These are phyloP conservation scores for Cyberlindnera xylosilytica DNA, from an alignment of 805 yeast species.

Conservation along the genomic window DNA sequence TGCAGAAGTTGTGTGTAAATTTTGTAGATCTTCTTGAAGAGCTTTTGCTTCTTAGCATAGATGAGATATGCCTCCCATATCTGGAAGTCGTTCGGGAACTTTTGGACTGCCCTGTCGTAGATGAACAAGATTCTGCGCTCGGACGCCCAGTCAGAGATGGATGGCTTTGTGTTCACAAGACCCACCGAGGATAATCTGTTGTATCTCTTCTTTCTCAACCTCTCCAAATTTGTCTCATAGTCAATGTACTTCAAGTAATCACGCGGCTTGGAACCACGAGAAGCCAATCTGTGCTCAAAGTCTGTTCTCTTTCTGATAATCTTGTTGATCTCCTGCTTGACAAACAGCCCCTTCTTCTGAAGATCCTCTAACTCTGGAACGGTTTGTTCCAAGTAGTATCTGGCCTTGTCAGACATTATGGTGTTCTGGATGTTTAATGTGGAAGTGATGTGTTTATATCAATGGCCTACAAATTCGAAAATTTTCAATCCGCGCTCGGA, in stretches of 20 bases:
- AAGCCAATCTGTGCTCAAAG: constrained; percentile 85
- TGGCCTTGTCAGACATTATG: constrained; percentile 36
- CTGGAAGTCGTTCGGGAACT: constrained; percentile 72
- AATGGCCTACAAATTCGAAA: neutral
- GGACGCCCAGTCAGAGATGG: constrained; percentile 85
- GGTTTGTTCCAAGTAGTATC: constrained; percentile 60
- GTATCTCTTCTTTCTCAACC: constrained; percentile 68
- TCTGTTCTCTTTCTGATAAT: constrained; percentile 93
- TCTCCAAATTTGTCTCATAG: constrained; percentile 78
- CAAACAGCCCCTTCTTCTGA: constrained; percentile 74
- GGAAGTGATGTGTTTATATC: too few species aligned
- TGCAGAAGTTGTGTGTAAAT: constrained; percentile 76
- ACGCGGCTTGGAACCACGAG: constrained; percentile 74
- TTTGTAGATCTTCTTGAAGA: constrained; percentile 68
- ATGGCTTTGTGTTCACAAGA: constrained; percentile 54
- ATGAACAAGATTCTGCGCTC: constrained; percentile 76
- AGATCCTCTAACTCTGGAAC: constrained; percentile 93
- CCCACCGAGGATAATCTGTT: constrained; percentile 55
- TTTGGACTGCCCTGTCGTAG: constrained; percentile 76
- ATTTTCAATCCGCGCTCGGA: too few species aligned
- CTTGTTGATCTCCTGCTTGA: constrained; percentile 73
- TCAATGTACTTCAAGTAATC: constrained; percentile 79
- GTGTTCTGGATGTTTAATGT: too few species aligned
- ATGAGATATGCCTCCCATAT: constrained; percentile 78
- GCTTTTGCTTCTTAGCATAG: constrained; percentile 63